Conservation (phyloP, 345 rosid species). For the Hibiscus tridactylites region DNA sequence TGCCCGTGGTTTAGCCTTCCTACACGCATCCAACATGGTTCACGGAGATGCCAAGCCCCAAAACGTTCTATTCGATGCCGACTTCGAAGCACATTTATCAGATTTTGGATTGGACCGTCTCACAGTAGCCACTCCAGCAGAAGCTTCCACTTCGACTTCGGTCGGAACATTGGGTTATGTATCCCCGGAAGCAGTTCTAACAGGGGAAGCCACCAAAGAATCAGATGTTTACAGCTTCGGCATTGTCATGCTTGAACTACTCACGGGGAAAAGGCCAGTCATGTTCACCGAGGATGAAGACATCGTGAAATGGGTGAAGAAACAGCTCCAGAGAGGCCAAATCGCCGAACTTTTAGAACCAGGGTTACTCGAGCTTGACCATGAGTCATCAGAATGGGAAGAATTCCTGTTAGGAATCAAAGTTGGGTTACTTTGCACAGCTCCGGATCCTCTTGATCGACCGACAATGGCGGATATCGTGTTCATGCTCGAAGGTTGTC, state of each 20-base stretch:
- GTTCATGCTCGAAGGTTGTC: constrained; percentile 98
- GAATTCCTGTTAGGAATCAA: constrained; percentile 88
- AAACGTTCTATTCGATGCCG: constrained; percentile 85
- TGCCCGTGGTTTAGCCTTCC: constrained; percentile 83
- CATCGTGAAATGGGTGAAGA: constrained; percentile 96
- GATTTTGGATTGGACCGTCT: constrained; percentile 79
- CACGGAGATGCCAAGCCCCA: constrained; percentile 95
- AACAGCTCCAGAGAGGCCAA: constrained; percentile 80
- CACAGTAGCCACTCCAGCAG: constrained; percentile 40
- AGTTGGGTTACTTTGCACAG: constrained; percentile 90
- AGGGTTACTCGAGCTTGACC: constrained; percentile 83
- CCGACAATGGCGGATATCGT: constrained; percentile 85
- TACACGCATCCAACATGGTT: constrained; percentile 68
- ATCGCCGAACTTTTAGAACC: constrained; percentile 80
- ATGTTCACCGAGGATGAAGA: constrained; percentile 92
- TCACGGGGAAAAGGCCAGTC: constrained; percentile 81
- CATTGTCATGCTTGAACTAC: constrained; percentile 70
- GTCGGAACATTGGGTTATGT: constrained; percentile 74
- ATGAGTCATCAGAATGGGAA: constrained; percentile 98
- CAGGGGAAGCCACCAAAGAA: constrained; percentile 61
- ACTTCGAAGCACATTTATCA: constrained; percentile 90
- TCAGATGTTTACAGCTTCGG: constrained; percentile 93
- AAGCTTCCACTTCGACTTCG: constrained; percentile 50
- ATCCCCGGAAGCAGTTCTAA: constrained; percentile 60
- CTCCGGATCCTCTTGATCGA: constrained; percentile 78